Conservation (phyloP, 495 filamentous ascomycete genomes). For the Schizothecium vesticola region DNA sequence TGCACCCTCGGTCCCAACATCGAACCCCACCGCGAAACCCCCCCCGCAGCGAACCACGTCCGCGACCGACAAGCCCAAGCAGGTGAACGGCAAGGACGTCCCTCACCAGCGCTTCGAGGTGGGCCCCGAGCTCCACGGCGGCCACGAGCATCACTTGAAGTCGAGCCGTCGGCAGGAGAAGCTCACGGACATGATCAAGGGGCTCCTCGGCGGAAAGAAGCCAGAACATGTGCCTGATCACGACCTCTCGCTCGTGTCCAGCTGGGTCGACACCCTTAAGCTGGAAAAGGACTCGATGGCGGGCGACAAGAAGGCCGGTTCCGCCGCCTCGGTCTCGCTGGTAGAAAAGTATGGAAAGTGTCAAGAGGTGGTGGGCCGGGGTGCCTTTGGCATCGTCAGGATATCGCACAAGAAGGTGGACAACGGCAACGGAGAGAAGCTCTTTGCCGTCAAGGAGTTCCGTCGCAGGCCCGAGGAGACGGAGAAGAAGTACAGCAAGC, state of each 20-base stretch:
- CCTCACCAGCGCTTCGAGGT: slow-evolving; percentile 40
- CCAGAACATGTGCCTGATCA: slow-evolving; percentile 68
- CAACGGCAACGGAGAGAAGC: slow-evolving; percentile 75
- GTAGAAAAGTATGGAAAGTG: slow-evolving; percentile 99
- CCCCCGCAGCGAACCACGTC: slow-evolving; percentile 27
- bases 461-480: slow-evolving; percentile 89
- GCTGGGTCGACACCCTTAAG: slow-evolving; percentile 91
- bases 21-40: slow-evolving; percentile 19
- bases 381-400: slow-evolving; percentile 93
- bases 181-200: slow-evolving; percentile 82
- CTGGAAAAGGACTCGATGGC: slow-evolving; percentile 71
- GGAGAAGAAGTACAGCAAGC: slow-evolving; percentile 94
- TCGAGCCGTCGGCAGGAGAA: slow-evolving; percentile 90
- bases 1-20: slow-evolving; percentile 7
- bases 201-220: slow-evolving; percentile 73
- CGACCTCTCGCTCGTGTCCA: slow-evolving; percentile 87
- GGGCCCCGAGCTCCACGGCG: slow-evolving; percentile 43
- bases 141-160: slow-evolving; percentile 82
- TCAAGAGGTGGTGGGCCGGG: slow-evolving; percentile 95
- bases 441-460: slow-evolving; percentile 98
- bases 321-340: slow-evolving; percentile 72
- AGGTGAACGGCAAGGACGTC: slow-evolving; percentile 22
- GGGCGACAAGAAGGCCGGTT: slow-evolving; percentile 67
- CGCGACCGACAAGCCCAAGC: slow-evolving; percentile 28
- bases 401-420: slow-evolving; percentile 96